These are phyloP conservation scores for Rubroboletus pulcherrimus DNA, from an alignment of 768 basidiomycete genomes.

Conservation along the genomic window DNA sequence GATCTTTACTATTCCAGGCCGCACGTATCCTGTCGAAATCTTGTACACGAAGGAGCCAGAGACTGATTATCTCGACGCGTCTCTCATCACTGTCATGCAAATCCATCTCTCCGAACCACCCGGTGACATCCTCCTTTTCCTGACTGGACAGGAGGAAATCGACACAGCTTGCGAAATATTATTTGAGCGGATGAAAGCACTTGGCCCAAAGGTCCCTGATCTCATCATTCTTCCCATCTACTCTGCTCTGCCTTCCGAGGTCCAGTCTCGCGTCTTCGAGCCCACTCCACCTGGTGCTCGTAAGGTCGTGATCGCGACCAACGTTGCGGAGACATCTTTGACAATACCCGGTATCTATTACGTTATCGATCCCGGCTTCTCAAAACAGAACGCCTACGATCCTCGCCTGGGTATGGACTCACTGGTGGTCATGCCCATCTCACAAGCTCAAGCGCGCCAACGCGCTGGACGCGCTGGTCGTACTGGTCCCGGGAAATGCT, in stretches of 20 bases:
- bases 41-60: conserved; percentile 99
- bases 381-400: conserved; percentile 98
- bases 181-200: conserved; percentile 97
- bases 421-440: conserved; percentile 96
- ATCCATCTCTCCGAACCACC: conserved; percentile 98
- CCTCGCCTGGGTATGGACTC: conserved; percentile 98
- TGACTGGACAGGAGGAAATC: conserved; percentile 98
- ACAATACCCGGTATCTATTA: conserved; percentile 99
- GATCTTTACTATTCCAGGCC: conserved; percentile 99
- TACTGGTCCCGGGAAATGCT: conserved; percentile 97
- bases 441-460: conserved; percentile 96
- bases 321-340: conserved; percentile 97
- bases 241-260: conserved; percentile 95
- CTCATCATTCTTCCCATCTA: conserved; percentile 97
- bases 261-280: conserved; percentile 97
- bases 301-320: conserved; percentile 99
- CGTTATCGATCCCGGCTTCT: conserved; percentile 97
- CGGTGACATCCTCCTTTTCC: conserved; percentile 93
- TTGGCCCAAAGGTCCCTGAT: conserved; percentile 98
- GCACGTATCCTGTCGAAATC: conserved; percentile 97
- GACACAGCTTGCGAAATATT: conserved; percentile 97
- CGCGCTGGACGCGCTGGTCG: conserved; percentile 95
- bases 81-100: conserved; percentile 98
- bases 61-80: conserved; percentile 94
- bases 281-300: conserved; percentile 97